Conservation (phyloP, 2,329 filamentous ascomycete species). For the Fusarium agapanthi region DNA sequence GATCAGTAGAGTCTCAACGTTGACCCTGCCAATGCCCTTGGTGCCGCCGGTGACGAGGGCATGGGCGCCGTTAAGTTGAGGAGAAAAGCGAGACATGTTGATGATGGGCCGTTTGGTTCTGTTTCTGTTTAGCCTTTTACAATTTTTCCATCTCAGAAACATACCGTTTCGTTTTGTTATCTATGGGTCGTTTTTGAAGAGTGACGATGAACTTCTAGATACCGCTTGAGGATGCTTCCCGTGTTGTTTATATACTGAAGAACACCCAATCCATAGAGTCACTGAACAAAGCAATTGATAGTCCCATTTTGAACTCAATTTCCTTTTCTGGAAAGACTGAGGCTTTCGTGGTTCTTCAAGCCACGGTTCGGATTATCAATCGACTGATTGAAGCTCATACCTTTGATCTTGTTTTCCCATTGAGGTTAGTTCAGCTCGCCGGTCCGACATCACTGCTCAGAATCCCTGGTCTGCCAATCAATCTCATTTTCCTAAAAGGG, state of each 20-base stretch:
- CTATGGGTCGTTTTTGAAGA: not conserved
- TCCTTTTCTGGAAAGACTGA: not conserved
- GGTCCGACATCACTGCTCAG: not conserved
- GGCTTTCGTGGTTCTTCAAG: not conserved
- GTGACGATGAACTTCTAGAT: not conserved
- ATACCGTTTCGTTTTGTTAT: not conserved
- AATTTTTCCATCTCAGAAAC: not conserved
- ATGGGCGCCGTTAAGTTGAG: conserved; percentile 6
- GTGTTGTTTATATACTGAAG: not conserved
- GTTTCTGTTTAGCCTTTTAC: not conserved
- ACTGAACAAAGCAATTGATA: too few relatives aligned
- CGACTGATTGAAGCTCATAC: not conserved
- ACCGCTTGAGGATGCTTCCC: not conserved
- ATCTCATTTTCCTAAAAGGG: conserved; percentile 22
- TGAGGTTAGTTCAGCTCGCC: not conserved
- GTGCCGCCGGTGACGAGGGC: conserved; percentile 12
- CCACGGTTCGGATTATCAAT: not conserved
- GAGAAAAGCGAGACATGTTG: conserved; percentile 9
- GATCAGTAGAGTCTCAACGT: conserved; percentile 31
- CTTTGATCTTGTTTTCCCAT: not conserved
- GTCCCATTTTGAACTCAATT: not conserved
- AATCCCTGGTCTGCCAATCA: not conserved
- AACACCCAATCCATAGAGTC: too few relatives aligned
- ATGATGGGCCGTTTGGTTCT: too few relatives aligned
- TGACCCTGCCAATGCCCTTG: conserved; percentile 40